Conservation (phyloP, 768 basidiomycete species). For the Mycena rosella region DNA sequence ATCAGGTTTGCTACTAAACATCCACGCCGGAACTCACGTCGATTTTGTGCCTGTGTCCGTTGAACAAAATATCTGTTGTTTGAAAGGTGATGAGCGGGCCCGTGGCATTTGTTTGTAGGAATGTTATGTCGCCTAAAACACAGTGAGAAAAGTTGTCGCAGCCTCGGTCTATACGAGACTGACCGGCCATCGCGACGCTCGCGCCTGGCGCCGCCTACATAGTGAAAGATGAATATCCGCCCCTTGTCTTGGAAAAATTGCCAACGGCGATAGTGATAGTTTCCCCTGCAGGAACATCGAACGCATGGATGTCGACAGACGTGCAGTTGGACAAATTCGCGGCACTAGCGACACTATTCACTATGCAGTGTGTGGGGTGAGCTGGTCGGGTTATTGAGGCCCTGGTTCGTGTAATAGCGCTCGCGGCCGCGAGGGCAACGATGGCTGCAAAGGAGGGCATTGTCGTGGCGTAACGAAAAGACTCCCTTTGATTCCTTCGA, state of each 20-base stretch:
- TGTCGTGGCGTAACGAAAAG: neutral
- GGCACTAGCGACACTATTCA: constrained; percentile 33
- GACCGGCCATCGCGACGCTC: no score
- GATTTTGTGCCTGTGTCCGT: constrained; percentile 30
- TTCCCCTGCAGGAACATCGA: constrained; percentile 16
- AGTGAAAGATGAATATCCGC: neutral
- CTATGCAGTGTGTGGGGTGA: neutral
- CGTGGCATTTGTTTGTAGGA: constrained; percentile 27
- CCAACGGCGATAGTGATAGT: neutral
- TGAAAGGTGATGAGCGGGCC: constrained; percentile 36
- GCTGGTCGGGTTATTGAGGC: neutral
- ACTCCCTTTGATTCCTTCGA: neutral
- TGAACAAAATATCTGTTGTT: constrained; percentile 26
- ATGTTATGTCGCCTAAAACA: constrained; percentile 35
- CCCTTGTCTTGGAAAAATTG: neutral
- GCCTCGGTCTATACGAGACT: no score
- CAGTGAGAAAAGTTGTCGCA: no score
- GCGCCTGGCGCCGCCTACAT: constrained; percentile 49
- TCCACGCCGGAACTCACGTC: neutral
- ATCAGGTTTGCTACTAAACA: neutral
- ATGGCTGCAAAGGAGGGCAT: constrained; percentile 11
- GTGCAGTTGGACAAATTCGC: constrained; percentile 30
- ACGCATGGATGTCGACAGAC: constrained; percentile 30
- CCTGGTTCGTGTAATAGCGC: no score
- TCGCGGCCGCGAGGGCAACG: no score